Evolutionary conservation across 768 basidiomycete species (phyloP).

Genomic region (Rhizopogon rudus): DNA sequence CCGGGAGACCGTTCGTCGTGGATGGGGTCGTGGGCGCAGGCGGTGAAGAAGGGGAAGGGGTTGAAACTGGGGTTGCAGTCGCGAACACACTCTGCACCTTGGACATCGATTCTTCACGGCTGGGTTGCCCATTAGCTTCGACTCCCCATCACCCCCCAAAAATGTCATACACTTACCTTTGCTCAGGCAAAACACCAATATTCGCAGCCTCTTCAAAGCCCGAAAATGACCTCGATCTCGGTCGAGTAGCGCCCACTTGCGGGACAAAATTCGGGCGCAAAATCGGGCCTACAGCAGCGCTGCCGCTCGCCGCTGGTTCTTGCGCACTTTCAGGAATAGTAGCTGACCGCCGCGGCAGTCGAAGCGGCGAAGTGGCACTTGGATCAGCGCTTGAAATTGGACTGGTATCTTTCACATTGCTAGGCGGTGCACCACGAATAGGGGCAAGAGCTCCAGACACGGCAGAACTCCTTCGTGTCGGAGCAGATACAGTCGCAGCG

Average conservation of each 20-base stretch:
- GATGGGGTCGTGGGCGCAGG: background rate
- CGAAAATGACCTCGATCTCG: constrained; percentile 71
- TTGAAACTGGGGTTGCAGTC: background rate
- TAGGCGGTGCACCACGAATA: background rate
- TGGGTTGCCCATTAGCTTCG: constrained; percentile 6
- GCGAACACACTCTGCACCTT: background rate
- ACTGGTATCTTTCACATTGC: background rate
- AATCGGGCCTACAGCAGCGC: constrained; percentile 22
- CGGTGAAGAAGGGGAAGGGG: background rate
- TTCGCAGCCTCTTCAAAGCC: constrained; percentile 45
- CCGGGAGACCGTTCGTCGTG: constrained; percentile 10
- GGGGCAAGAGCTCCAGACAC: background rate
- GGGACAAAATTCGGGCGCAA: constrained; percentile 66
- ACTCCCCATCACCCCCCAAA: background rate
- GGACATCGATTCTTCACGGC: constrained; percentile 20
- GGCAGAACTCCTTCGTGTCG: constrained; percentile 15
- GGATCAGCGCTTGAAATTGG: background rate
- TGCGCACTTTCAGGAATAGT: background rate
- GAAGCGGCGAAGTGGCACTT: background rate
- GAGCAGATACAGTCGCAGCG: constrained; percentile 28
- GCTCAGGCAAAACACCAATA: background rate
- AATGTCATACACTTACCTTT: constrained; percentile 12
- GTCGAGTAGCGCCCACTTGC: constrained; percentile 41
- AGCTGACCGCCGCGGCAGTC: constrained; percentile 16
- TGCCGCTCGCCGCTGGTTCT: background rate